Evolutionary conservation across 306 rosid genomes (phyloP).

Genomic region (Begonia fuchsioides): DNA sequence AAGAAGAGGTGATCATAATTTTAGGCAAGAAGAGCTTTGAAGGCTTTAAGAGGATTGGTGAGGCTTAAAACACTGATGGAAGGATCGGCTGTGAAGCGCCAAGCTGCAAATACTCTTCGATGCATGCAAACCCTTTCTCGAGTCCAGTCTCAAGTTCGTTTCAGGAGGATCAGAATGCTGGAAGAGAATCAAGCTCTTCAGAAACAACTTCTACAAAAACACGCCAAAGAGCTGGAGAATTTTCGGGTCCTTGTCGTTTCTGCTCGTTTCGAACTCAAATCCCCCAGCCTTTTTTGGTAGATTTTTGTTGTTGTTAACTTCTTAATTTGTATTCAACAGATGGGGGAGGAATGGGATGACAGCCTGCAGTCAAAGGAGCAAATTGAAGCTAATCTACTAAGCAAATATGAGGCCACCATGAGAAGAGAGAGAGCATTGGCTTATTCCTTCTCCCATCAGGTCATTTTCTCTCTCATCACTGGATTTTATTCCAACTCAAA

Average conservation of each 20-base stretch:
- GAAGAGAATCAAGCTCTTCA: conserved; percentile 98
- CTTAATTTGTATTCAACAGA: too few species aligned
- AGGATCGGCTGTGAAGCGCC: conserved; percentile 79
- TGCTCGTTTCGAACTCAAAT: neutral
- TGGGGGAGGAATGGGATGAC: too few species aligned
- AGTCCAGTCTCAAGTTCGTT: conserved; percentile 83
- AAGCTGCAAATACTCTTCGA: conserved; percentile 71
- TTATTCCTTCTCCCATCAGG: conserved; percentile 98
- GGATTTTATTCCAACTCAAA: too few species aligned
- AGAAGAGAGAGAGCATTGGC: conserved; percentile 97
- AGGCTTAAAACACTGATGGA: conserved; percentile 83
- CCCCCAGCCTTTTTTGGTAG: too few species aligned
- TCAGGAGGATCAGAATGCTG: conserved; percentile 73
- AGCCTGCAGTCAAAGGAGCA: too few species aligned
- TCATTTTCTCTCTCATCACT: conserved; percentile 9
- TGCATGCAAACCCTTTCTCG: conserved; percentile 96
- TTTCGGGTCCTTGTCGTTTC: conserved; percentile 42
- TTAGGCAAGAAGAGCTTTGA: conserved; percentile 87
- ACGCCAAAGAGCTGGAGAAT: conserved; percentile 75
- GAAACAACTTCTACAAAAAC: conserved; percentile 81
- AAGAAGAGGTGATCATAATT: neutral
- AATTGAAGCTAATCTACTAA: too few species aligned
- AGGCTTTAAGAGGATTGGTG: conserved; percentile 84
- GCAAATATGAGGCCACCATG: conserved; percentile 31
- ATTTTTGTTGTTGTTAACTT: too few species aligned